These are phyloP conservation scores for Didymella lethalis DNA, from an alignment of 2,329 filamentous ascomycete species.

Conservation along the genomic window DNA sequence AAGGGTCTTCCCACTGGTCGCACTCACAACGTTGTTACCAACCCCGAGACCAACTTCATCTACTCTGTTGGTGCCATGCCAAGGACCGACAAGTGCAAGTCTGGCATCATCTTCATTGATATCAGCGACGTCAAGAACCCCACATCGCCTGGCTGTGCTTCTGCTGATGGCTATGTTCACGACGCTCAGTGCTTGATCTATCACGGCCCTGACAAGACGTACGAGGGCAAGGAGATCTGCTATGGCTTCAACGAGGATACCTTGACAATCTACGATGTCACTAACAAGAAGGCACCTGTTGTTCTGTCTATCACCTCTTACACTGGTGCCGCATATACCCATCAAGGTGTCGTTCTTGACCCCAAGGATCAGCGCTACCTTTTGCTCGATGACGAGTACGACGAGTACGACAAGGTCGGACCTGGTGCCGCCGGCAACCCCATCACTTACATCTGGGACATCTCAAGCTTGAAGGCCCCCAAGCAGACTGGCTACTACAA, in stretches of 20 bases:
- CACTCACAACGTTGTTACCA: slow-evolving; percentile 51
- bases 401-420: slow-evolving; percentile 50
- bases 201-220: slow-evolving; percentile 60
- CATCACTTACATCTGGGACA: slow-evolving; percentile 53
- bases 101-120: slow-evolving; percentile 67
- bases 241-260: slow-evolving; percentile 65
- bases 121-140: slow-evolving; percentile 63
- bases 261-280: slow-evolving; percentile 62
- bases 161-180: slow-evolving; percentile 66
- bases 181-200: slow-evolving; percentile 68
- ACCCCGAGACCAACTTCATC: slow-evolving; percentile 49
- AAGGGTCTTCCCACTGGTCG: slow-evolving; percentile 47
- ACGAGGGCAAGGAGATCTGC: slow-evolving; percentile 62
- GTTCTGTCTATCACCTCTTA: slow-evolving; percentile 64
- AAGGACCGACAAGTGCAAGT: slow-evolving; percentile 54
- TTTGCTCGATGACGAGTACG: slow-evolving; percentile 52
- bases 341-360: slow-evolving; percentile 64
- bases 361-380: slow-evolving; percentile 46
- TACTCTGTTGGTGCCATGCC: slow-evolving; percentile 50
- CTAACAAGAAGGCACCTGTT: slow-evolving; percentile 56
- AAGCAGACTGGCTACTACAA: slow-evolving; percentile 51
- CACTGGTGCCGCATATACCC: slow-evolving; percentile 65
- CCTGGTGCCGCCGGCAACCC: slow-evolving; percentile 46
- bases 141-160: slow-evolving; percentile 62
- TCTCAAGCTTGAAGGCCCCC: slow-evolving; percentile 43